Evolutionary conservation across 2,329 filamentous ascomycete genomes (phyloP), one percentile per base, ranked within the genome.

Genomic region (Penicillium occitanis): DNA sequence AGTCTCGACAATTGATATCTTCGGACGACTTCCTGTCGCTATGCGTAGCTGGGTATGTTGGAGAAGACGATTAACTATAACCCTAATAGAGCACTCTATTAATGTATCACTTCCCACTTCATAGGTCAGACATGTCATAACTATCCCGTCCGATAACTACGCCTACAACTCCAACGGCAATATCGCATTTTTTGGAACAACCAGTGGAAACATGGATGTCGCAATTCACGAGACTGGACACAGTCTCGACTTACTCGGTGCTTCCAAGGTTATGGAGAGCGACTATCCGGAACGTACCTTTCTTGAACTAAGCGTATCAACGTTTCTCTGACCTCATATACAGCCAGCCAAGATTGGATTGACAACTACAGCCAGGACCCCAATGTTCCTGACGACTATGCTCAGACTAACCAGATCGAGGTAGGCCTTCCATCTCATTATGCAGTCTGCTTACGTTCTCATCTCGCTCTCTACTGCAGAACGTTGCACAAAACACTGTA

Each of bases 401-500:
- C 64, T 17, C 57, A 55, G 13, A 65, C 64, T 3, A 65, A 55
- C 19, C 57, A 61, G 17, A 5, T 61, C 33, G 64, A 65, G 48
- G 64, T 61, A 46, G 51, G 14, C n/a, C 11, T 10, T 42, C 42
- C 1, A 8, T 19, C 19, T 19, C 44, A 10, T 46, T 46, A 6
- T 4, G 5, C 8, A 11, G 14, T 37, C 17, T 55, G 14, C 14
- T 33, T 19, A 5, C 3, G 2, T 14, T 19, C 17, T 37, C 28
- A 22, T 13, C 17, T 19, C n/a, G 33, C 3, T 13, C 14, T 11
- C 30, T 55, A 53, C 8, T n/a, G 17, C 25, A 65, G 64, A 65
- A 65, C 37, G 64, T 65, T n/a, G 64, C 55, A 3, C 64, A 65
- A 46, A 65, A 65, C 35, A 65, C 64, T 44, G 64, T 65, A 14